These are phyloP conservation scores for Aspergillus spinulosporus DNA, from an alignment of 2,329 filamentous ascomycete species.

Conservation along the genomic window DNA sequence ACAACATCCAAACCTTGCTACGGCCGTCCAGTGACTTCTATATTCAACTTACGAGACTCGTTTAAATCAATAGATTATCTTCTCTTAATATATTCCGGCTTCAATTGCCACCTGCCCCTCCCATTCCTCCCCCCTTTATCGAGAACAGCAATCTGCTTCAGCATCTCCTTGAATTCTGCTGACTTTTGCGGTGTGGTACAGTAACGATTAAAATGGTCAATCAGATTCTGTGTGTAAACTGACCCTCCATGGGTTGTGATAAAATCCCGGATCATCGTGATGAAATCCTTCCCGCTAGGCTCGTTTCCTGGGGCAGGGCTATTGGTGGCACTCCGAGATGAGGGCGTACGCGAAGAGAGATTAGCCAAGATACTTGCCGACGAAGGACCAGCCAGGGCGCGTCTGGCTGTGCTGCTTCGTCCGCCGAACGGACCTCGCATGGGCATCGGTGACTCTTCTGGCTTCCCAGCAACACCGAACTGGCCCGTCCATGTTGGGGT, in stretches of 20 bases:
- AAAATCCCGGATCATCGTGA: slow-evolving; percentile 73
- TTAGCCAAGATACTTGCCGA: slow-evolving; percentile 44
- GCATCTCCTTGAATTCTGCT: slow-evolving; percentile 76
- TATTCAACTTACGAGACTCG: no score
- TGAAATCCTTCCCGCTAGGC: slow-evolving; percentile 61
- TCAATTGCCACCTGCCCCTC: slow-evolving; percentile 60
- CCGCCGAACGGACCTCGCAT: slow-evolving; percentile 48
- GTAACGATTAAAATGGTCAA: slow-evolving; percentile 84
- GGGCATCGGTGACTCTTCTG: slow-evolving; percentile 53
- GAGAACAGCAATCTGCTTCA: slow-evolving; percentile 73
- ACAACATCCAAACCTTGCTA: no score
- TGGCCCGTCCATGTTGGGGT: slow-evolving; percentile 93
- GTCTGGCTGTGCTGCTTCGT: slow-evolving; percentile 36
- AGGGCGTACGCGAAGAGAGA: slow-evolving; percentile 32
- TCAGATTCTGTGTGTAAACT: slow-evolving; percentile 78
- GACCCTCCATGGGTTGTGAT: slow-evolving; percentile 74
- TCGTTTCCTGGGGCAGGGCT: slow-evolving; percentile 49
- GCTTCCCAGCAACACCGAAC: slow-evolving; percentile 73
- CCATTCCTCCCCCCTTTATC: slow-evolving; percentile 52
- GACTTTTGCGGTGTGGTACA: slow-evolving; percentile 69
- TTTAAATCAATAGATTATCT: slow-evolving; percentile 3
- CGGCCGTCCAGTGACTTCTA: no score
- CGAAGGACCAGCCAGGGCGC: slow-evolving; percentile 40
- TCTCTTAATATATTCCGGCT: slow-evolving; percentile 52
- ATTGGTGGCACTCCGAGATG: slow-evolving; percentile 25